Conservation (phyloP, 345 rosid genomes). For the Citrus glauca region DNA sequence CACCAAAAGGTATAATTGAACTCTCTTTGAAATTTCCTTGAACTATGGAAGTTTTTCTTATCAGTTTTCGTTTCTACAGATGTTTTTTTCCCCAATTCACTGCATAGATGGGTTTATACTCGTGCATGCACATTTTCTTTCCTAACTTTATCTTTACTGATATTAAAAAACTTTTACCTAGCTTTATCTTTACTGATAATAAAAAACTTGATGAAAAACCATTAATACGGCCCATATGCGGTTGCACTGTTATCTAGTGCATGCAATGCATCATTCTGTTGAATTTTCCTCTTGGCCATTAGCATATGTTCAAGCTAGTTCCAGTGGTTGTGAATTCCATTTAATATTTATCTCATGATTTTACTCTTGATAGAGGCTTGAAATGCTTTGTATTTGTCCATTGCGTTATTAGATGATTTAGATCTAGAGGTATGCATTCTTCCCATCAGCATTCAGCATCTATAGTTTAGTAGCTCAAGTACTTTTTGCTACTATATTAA, state of each 20-base stretch:
- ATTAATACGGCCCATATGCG: not conserved
- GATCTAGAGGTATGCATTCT: not conserved
- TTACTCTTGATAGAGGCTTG: not conserved
- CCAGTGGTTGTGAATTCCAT: not conserved
- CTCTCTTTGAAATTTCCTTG: not conserved
- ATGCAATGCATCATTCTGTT: not conserved
- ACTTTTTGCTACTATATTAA: not conserved
- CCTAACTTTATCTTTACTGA: not conserved
- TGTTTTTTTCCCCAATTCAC: not conserved
- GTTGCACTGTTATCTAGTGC: not conserved
- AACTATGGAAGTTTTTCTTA: no score
- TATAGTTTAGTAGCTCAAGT: not conserved
- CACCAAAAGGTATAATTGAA: slow-evolving; percentile 63
- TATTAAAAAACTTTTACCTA: not conserved
- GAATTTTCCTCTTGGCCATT: not conserved
- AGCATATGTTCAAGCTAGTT: not conserved
- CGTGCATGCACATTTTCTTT: not conserved
- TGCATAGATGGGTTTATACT: not conserved
- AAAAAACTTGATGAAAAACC: not conserved
- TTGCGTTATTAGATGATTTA: not conserved
- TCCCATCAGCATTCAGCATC: not conserved
- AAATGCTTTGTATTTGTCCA: not conserved
- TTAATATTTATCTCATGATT: not conserved
- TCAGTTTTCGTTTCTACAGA: not conserved
- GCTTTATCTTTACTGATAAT: not conserved